A percentile compares a stretch with the other conserved stretches of the same genome.
Evolutionary conservation across 768 basidiomycete genomes (phyloP).

Genomic region (Heimioporus sp.): DNA sequence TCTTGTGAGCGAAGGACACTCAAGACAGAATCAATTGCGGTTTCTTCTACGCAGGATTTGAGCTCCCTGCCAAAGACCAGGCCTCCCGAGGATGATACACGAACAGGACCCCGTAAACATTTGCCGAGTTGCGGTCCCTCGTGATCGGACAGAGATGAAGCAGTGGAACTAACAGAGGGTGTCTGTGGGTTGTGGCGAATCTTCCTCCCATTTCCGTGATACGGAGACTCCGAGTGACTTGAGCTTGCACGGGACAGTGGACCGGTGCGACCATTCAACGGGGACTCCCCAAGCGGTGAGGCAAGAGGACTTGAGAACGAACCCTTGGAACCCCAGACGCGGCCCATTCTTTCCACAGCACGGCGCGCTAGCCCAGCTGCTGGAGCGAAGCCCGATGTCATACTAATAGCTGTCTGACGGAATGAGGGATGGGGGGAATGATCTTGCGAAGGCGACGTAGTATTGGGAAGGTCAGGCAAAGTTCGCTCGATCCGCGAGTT

Average conservation of each 20-base stretch:
- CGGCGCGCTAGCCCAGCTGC: conserved; percentile 74
- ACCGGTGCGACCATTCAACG: conserved; percentile 35
- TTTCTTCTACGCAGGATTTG: conserved; percentile 52
- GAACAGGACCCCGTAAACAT: conserved; percentile 53
- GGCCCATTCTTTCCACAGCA: conserved; percentile 75
- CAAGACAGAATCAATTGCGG: conserved; percentile 41
- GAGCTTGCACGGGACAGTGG: conserved; percentile 40
- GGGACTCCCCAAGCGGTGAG: conserved; percentile 42
- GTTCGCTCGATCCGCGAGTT: conserved; percentile 27
- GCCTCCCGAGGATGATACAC: conserved; percentile 32
- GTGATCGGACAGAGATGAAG: conserved; percentile 46
- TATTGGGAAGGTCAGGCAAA: conserved; percentile 29
- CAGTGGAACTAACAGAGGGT: conserved; percentile 53
- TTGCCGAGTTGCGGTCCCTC: conserved; percentile 57
- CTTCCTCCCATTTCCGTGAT: conserved; percentile 32
- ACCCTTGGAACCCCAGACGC: conserved; percentile 51
- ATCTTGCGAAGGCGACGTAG: conserved; percentile 1
- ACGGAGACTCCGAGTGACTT: conserved; percentile 32
- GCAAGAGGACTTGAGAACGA: conserved; percentile 42
- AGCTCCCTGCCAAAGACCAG: conserved; percentile 70
- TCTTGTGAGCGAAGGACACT: conserved; percentile 6
- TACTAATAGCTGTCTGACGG: conserved; percentile 70
- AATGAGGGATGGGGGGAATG: conserved; percentile 33
- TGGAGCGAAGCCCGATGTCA: conserved; percentile 65
- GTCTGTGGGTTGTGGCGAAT: conserved; percentile 56